Evolutionary conservation across 169 alveolate species (phyloP).

Genomic region (Plasmodium yoelii): DNA sequence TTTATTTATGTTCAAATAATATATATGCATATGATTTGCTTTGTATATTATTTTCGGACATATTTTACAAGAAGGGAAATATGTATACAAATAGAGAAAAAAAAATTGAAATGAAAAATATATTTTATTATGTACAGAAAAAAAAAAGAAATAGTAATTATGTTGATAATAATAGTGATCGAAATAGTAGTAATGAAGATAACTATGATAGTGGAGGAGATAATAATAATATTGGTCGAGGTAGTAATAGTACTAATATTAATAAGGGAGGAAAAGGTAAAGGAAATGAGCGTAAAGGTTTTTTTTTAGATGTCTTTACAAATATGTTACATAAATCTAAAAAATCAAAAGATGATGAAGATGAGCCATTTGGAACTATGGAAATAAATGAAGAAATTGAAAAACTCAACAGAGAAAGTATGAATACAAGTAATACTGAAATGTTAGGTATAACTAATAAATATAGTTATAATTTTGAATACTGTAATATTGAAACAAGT

Average conservation of each 20-base stretch:
- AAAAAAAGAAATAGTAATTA: conserved; percentile 11
- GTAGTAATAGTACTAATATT: conserved; percentile 6
- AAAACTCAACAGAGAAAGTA: conserved; percentile 34
- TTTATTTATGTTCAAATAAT: conserved; percentile 46
- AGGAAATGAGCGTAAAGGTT: conserved; percentile 11
- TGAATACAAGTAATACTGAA: conserved; percentile 5
- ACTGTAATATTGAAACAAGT: conserved; percentile 75
- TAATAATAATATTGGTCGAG: not conserved
- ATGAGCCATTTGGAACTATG: conserved; percentile 21
- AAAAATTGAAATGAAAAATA: conserved; percentile 67
- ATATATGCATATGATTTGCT: conserved; percentile 75
- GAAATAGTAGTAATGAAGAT: conserved; percentile 7
- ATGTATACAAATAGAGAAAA: conserved; percentile 68
- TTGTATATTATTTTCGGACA: conserved; percentile 72
- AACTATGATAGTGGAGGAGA: not conserved
- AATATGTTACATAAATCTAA: conserved; percentile 58
- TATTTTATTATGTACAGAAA: conserved; percentile 23
- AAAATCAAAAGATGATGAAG: conserved; percentile 14
- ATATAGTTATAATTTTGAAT: conserved; percentile 58
- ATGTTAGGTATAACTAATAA: conserved; percentile 54
- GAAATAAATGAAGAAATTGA: conserved; percentile 69
- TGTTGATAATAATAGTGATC: not conserved
- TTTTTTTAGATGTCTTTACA: conserved; percentile 54
- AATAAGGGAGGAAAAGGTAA: conserved; percentile 2
- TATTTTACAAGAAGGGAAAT: conserved; percentile 63